A percentile compares a stretch with the other conserved stretches of the same genome.
Conservation (phyloP, 768 basidiomycete genomes). For the Phanerochaete sordida region DNA sequence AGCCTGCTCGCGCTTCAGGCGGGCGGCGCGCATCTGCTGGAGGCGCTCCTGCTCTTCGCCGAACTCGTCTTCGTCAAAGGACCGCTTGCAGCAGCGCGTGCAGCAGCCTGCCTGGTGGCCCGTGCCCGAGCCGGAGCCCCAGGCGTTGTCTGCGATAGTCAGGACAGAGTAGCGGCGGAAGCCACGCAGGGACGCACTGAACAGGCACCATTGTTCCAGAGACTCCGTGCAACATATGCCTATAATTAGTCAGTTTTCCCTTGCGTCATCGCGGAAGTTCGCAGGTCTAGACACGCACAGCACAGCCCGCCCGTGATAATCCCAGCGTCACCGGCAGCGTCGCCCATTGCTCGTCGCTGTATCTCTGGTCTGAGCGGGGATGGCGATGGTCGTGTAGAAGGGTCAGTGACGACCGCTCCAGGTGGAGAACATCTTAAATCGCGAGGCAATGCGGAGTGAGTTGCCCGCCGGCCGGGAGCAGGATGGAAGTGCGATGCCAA, state of each 20-base stretch:
- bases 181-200: not conserved
- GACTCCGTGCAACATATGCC: not conserved
- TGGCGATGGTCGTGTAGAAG: not conserved
- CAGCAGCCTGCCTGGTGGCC: conserved; percentile 2
- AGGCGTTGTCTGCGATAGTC: not conserved
- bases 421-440: not conserved
- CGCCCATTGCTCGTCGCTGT: not conserved
- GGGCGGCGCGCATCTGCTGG: not conserved
- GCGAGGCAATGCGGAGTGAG: not conserved
- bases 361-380: not conserved
- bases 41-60: not conserved
- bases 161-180: not conserved
- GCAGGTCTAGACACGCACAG: not conserved
- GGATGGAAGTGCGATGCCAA: not conserved
- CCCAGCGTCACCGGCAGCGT: not conserved
- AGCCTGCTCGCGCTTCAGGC: not conserved
- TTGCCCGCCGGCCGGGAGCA: not conserved
- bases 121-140: not conserved
- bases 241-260: not conserved
- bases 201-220: not conserved
- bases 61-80: conserved; percentile 11
- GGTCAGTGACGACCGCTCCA: not conserved
- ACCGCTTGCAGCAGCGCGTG: conserved; percentile 6
- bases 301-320: not conserved
- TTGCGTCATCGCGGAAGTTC: not conserved